Conservation (phyloP, 306 rosid species). For the Cucurbita ficifolia region DNA sequence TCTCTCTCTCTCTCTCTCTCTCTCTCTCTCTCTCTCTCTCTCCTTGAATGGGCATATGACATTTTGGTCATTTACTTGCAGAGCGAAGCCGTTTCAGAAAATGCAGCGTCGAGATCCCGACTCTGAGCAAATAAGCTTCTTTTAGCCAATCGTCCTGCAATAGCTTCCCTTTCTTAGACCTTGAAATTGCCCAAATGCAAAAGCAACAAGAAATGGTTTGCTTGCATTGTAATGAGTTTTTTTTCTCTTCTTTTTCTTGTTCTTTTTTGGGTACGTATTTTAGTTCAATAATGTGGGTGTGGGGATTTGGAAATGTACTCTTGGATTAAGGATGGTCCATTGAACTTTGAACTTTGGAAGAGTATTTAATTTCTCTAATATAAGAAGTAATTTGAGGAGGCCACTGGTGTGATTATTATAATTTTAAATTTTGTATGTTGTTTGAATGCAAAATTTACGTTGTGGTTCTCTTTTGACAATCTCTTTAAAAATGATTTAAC, state of each 20-base stretch:
- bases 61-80: slow-evolving; percentile 16
- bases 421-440: too few species aligned
- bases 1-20: not conserved
- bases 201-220: not conserved
- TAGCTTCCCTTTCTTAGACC: not conserved
- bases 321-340: not conserved
- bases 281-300: not conserved
- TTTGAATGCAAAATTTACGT: too few species aligned
- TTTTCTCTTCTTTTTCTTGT: too few species aligned
- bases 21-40: not conserved
- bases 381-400: not conserved
- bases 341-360: not conserved
- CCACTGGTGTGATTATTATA: not conserved
- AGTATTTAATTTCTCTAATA: not conserved
- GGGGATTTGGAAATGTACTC: not conserved
- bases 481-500: too few species aligned
- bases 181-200: not conserved
- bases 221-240: not conserved
- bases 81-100: slow-evolving; percentile 53
- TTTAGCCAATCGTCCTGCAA: not conserved
- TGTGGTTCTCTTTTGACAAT: too few species aligned
- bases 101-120: slow-evolving; percentile 35
- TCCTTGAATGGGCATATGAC: not conserved
- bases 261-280: not conserved
- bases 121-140: slow-evolving; percentile 20